A percentile compares a stretch with the other conserved stretches of the same genome.
Conservation (phyloP, 2,329 filamentous ascomycete genomes). For the Penicillium italicum region DNA sequence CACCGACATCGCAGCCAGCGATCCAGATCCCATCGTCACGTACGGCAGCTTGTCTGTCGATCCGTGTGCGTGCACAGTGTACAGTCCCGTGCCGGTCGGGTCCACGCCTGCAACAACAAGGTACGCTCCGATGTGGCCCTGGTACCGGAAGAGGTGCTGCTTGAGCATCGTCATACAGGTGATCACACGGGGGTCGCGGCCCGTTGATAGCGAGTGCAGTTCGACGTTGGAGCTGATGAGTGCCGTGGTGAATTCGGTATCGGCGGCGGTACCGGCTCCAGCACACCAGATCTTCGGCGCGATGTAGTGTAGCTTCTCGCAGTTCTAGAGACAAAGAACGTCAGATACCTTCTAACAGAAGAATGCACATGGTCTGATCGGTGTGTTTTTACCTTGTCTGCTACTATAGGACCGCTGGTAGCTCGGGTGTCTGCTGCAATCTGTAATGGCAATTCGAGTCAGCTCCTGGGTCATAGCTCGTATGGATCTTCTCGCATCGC, state of each 20-base stretch:
- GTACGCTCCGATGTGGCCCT: constrained; percentile 96
- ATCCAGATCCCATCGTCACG: constrained; percentile 97
- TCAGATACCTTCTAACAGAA: constrained; percentile 1
- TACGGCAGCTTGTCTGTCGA: constrained; percentile 98
- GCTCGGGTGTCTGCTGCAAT: constrained; percentile 98
- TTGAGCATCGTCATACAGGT: constrained; percentile 99
- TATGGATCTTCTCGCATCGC: not conserved
- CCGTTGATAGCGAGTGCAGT: constrained; percentile 92
- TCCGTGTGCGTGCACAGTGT: constrained; percentile 97
- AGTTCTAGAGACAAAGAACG: constrained; percentile 62
- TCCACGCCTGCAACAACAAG: constrained; percentile 96
- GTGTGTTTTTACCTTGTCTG: constrained; percentile 72
- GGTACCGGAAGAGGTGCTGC: constrained; percentile 98
- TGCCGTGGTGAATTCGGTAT: constrained; percentile 98
- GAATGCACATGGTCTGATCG: not conserved
- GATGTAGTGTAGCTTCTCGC: constrained; percentile 99
- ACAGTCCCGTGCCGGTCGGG: constrained; percentile 89
- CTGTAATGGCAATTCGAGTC: constrained; percentile 43
- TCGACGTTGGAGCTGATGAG: constrained; percentile 98
- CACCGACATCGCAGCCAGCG: constrained; percentile 92
- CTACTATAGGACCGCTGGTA: constrained; percentile 94
- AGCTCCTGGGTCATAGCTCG: constrained; percentile 11
- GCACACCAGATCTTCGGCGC: constrained; percentile 99
- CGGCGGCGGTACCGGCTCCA: constrained; percentile 92
- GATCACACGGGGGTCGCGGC: constrained; percentile 92